phyloP scores from a whole-genome alignment of 192 early-diverging fungal genomes.

The Radiomyces spectabilis region DNA sequence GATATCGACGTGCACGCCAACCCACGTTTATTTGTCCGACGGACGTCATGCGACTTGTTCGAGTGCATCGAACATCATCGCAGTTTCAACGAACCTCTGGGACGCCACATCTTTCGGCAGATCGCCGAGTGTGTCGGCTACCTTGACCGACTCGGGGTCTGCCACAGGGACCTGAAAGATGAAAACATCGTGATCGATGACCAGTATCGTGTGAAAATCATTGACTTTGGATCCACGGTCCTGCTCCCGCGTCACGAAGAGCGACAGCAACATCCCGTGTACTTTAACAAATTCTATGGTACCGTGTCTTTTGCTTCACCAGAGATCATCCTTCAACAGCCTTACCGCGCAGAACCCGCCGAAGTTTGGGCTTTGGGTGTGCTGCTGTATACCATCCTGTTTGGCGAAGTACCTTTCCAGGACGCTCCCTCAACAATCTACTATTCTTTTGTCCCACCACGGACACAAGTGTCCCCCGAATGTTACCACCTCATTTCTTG shows the following conservation, averaged over 20 bases:
- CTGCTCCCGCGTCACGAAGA: slow-evolving; percentile 16
- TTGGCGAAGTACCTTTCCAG: slow-evolving; percentile 55
- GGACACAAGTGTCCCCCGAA: slow-evolving; percentile 32
- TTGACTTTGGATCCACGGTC: slow-evolving; percentile 60
- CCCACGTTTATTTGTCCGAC: slow-evolving; percentile 30
- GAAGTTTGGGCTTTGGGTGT: slow-evolving; percentile 74
- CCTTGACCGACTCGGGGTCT: slow-evolving; percentile 53
- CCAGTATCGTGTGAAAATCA: slow-evolving; percentile 42
- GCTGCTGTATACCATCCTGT: slow-evolving; percentile 47
- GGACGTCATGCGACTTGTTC: slow-evolving; percentile 63
- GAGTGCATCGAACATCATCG: slow-evolving; percentile 67
- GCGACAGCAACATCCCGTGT: not conserved
- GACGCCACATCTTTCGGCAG: slow-evolving; percentile 61
- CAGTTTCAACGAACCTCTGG: slow-evolving; percentile 55
- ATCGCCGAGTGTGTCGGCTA: slow-evolving; percentile 59
- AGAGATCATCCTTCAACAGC: slow-evolving; percentile 52
- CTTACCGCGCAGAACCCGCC: slow-evolving; percentile 56
- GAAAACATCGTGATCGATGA: slow-evolving; percentile 51
- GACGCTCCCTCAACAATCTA: slow-evolving; percentile 36
- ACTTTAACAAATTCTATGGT: slow-evolving; percentile 41
- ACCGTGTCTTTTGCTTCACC: slow-evolving; percentile 52
- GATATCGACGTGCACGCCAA: too few species aligned
- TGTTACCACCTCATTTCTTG: slow-evolving; percentile 48
- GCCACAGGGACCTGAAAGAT: slow-evolving; percentile 81
- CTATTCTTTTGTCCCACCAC: slow-evolving; percentile 22